Evolutionary conservation across 1,284 basidiomycete genomes (phyloP), one percentile per base, ranked within the genome.

Genomic region (Pseudozyma thailandica): DNA sequence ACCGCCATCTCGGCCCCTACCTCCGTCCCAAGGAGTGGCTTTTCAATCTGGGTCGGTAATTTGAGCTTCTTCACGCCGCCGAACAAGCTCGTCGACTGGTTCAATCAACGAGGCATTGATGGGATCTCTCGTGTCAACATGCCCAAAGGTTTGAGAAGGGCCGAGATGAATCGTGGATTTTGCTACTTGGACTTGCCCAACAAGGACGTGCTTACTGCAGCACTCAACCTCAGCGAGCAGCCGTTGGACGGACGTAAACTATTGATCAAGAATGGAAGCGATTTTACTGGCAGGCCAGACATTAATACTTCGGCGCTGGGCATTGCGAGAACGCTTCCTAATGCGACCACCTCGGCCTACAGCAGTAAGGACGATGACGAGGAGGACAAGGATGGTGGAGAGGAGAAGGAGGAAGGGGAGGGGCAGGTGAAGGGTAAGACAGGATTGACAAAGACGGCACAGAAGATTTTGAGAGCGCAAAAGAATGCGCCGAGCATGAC

Each of bases 131-230:
- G 87, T 27, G 84, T 88, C 49, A 85, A 87, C 75, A 83, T 88
- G 83, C 87, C 87, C 5, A 85, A 84, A 66, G 84, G 84, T 70
- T 43, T 52, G 2, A 79, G 85, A 6, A 75, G 81, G 8, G 82
- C 79, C 47, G 84, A 86, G 12, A 79, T 85, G 66, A 87, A 86
- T 83, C 45, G 33, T 3, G 97, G 94, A 33, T 98, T 94, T 83
- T 95, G 94, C 25, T 98, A 98, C 84, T 90, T 97, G 62, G 95
- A 98, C 85, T 94, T 98, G 82, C 88, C 89, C 2, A 90, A 89
- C 1, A 85, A 87, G 1, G 91, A 92, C 28, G 89, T 88, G 18
- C 91, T 94, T 77, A 82, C 84, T 1, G 85, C 88, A 33, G 94
- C 92, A 20, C 89, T 98, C 58, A 86, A 89, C 0, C 85, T 92